These are phyloP conservation scores for Coniochaeta sp. DNA, from an alignment of 2,329 filamentous ascomycete genomes.

Conservation along the genomic window DNA sequence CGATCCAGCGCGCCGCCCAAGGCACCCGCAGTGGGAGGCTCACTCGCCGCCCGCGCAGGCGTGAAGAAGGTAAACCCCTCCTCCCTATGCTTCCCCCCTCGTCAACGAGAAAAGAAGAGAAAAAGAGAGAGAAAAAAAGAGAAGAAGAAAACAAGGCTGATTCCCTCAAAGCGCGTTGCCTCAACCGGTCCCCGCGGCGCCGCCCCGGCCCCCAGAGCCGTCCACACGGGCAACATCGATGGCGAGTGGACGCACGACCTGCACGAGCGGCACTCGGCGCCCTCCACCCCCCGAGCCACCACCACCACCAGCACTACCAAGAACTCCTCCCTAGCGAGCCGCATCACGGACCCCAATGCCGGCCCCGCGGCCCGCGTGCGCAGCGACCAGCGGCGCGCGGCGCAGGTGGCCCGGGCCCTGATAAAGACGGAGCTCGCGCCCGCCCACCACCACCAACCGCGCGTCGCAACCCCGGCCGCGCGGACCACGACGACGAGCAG, in stretches of 20 bases:
- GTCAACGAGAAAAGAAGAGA: too few relatives aligned
- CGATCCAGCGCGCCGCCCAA: slow-evolving; percentile 45
- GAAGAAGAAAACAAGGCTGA: too few relatives aligned
- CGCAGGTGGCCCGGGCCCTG: slow-evolving; percentile 38
- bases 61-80: slow-evolving; percentile 71
- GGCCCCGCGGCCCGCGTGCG: slow-evolving; percentile 17
- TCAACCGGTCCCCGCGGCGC: slow-evolving; percentile 20
- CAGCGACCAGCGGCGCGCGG: slow-evolving; percentile 27
- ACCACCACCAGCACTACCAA: slow-evolving; percentile 13
- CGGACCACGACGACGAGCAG: background rate
- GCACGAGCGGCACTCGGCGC: slow-evolving; percentile 38
- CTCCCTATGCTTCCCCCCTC: slow-evolving; percentile 5
- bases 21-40: slow-evolving; percentile 31
- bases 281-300: slow-evolving; percentile 28
- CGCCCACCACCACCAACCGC: too few relatives aligned
- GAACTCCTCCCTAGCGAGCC: slow-evolving; percentile 36
- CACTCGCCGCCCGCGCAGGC: slow-evolving; percentile 65
- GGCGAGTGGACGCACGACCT: slow-evolving; percentile 68
- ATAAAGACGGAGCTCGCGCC: slow-evolving; percentile 26
- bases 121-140: too few relatives aligned
- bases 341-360: slow-evolving; percentile 15
- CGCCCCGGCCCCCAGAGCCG: slow-evolving; percentile 6
- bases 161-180: slow-evolving; percentile 23
- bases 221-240: slow-evolving; percentile 49
- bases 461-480: background rate